Evolutionary conservation across 139 green algal genomes (phyloP), one percentile per base, ranked within the genome.

Genomic region (Prasinococcaceae sp.): DNA sequence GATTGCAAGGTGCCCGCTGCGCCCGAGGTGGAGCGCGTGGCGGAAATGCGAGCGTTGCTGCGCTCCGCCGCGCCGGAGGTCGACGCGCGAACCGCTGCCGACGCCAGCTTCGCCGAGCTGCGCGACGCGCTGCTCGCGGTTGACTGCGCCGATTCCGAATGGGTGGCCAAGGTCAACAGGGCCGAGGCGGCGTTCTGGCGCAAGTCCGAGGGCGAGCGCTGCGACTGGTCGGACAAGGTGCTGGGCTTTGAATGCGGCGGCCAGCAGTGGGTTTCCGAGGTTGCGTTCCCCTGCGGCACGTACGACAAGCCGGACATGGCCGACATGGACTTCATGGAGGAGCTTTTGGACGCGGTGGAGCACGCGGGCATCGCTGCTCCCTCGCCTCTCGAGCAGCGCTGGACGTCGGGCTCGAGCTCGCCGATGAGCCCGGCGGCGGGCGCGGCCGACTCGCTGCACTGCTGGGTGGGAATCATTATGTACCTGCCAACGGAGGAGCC

Each of bases 241-340:
- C 70, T 98, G n/a, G 83, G 82, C 1, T 98, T 98, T 69, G 90
- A 98, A 68, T 98, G 90, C 61, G 90, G 89, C 2, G 90, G 90
- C 1, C 79, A 95, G 74, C 90, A 98, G 72, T 96, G 87, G 85
- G 90, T 98, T 58, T 65, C 88, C 42, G 90, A 98, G 69, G 78
- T 90, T 9, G 73, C 68, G 9, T 82, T 85, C 61, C 78, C 77
- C 1, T 29, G 19, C 2, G 42, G 48, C 40, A 36, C 10, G 6
- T 19, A 20, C 10, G 30, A 41, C 22, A 17, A 54, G 26, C 40
- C 52, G 47, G 48, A 41, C 37, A 53, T 53, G 24, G 60, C 51
- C 16, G 81, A 88, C 66, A 54, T 92, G 16, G 53, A 65, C 8
- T 90, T 77, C 54, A 76, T 92, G 70, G 57, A 76, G 23, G 75